Evolutionary conservation across 2,329 filamentous ascomycete genomes (phyloP).

Genomic region (Ceratocystiopsis minuta): DNA sequence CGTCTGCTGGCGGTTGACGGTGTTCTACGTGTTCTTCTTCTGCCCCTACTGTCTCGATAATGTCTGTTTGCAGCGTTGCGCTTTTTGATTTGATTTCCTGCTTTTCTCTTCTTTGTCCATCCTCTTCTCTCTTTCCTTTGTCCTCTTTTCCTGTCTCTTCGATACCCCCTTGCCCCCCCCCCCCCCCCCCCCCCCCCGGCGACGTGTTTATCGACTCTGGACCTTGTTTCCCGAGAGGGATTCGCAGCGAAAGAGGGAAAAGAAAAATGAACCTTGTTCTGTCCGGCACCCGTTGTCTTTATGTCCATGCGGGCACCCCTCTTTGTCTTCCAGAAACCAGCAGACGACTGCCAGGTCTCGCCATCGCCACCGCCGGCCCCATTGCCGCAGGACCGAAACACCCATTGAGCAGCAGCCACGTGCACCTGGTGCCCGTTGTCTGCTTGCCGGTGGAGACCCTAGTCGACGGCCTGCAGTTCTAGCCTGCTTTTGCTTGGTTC

Average conservation of each 20-base stretch:
- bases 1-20: too few species aligned
- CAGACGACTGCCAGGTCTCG: too few species aligned
- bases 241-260: too few species aligned
- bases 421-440: slow-evolving; percentile 12
- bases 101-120: not conserved
- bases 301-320: too few species aligned
- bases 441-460: slow-evolving; percentile 13
- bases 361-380: slow-evolving; percentile 1
- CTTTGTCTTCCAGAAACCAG: too few species aligned
- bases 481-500: slow-evolving; percentile 8
- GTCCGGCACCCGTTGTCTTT: not conserved
- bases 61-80: not conserved
- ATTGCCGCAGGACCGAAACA: slow-evolving; percentile 1
- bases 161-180: too few species aligned
- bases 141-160: too few species aligned
- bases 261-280: too few species aligned
- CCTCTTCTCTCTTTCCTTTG: not conserved
- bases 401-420: slow-evolving; percentile 18
- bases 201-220: too few species aligned
- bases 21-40: not conserved
- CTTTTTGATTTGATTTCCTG: not conserved
- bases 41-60: not conserved
- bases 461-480: slow-evolving; percentile 11
- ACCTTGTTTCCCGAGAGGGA: too few species aligned
- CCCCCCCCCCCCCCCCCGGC: too few species aligned